Evolutionary conservation across 768 basidiomycete species (phyloP).

Genomic region (Psilocybe sp.): DNA sequence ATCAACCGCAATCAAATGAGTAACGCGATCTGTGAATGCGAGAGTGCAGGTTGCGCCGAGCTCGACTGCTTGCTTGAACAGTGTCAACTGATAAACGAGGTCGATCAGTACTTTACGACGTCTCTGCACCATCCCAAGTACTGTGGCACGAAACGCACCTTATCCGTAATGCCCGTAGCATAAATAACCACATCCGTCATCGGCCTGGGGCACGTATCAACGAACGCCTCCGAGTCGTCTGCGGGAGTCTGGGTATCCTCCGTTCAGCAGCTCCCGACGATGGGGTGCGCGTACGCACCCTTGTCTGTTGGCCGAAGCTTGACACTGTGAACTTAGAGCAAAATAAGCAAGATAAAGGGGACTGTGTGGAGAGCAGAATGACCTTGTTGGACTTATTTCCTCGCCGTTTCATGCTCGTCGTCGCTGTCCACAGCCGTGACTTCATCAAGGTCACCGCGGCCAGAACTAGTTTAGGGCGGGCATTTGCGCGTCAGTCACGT

Average conservation of each 20-base stretch:
- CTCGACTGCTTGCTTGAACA: constrained; percentile 77
- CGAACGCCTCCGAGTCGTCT: constrained; percentile 36
- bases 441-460: no score
- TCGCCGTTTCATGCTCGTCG: constrained; percentile 42
- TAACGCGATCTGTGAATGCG: constrained; percentile 83
- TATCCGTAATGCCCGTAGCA: constrained; percentile 77
- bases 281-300: constrained; percentile 25
- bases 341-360: background rate
- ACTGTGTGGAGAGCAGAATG: background rate
- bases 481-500: background rate
- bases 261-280: constrained; percentile 37
- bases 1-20: constrained; percentile 78
- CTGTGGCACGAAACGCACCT: constrained; percentile 42
- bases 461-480: constrained; percentile 16
- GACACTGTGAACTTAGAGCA: constrained; percentile 71
- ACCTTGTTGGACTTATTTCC: constrained; percentile 70
- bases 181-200: constrained; percentile 66
- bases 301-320: constrained; percentile 67
- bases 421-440: no score
- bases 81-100: constrained; percentile 57
- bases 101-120: no score
- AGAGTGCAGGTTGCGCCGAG: constrained; percentile 70
- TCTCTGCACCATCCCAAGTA: no score
- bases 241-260: constrained; percentile 49
- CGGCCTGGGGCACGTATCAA: constrained; percentile 60